Percentiles rank a stretch among this genome's conserved stretches.
Conservation (phyloP, 306 rosid species). For the Quercus parvula region DNA sequence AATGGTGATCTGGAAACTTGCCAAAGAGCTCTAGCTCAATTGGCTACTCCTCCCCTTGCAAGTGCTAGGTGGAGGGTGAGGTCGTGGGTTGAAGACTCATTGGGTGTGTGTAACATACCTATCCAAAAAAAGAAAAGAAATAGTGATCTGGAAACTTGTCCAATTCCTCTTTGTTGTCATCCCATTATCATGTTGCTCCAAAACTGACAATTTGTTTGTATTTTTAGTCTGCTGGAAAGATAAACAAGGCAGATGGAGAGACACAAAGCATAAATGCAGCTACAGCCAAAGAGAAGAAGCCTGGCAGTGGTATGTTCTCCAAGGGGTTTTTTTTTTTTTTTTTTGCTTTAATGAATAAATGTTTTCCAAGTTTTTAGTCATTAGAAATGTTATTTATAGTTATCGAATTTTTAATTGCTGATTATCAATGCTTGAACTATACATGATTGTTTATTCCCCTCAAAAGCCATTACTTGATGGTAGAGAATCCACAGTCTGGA, state of each 20-base stretch:
- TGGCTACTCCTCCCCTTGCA: too few relatives aligned
- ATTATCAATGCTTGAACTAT: neutral
- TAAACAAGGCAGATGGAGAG: slow-evolving; percentile 51
- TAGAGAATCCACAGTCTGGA: neutral
- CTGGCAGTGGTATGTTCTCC: slow-evolving; percentile 37
- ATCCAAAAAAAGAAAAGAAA: too few relatives aligned
- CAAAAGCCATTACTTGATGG: slow-evolving; percentile 9
- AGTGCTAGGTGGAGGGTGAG: too few relatives aligned
- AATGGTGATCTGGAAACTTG: neutral
- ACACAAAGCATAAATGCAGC: slow-evolving; percentile 34
- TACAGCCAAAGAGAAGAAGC: slow-evolving; percentile 39
- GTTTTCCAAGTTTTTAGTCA: neutral
- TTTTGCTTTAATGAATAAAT: too few relatives aligned
- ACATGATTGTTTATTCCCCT: neutral
- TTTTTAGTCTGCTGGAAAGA: slow-evolving; percentile 83
- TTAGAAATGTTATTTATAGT: neutral
- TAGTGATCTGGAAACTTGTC: neutral
- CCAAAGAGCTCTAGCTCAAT: neutral
- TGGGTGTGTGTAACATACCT: too few relatives aligned
- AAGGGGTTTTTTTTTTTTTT: neutral
- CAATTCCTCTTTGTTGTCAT: neutral
- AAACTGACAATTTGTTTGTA: slow-evolving; percentile 18
- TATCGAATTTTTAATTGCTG: neutral
- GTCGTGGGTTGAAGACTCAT: too few relatives aligned
- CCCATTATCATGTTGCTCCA: slow-evolving; percentile 3